These are phyloP conservation scores for Tuber magnatum DNA, from an alignment of 495 filamentous ascomycete species.

Conservation along the genomic window DNA sequence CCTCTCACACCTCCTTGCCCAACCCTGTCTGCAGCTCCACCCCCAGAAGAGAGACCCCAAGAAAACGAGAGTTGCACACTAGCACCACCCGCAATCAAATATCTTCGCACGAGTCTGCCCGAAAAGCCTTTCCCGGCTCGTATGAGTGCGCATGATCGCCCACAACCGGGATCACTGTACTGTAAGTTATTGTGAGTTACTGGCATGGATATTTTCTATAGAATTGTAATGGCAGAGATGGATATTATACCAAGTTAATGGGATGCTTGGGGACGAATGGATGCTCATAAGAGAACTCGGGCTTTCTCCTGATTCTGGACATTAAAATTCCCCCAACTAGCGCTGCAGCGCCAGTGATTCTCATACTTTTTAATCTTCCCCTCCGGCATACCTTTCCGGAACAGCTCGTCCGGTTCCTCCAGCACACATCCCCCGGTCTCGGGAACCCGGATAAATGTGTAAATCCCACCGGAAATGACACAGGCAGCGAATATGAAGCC, in stretches of 20 bases:
- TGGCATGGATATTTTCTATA: background rate
- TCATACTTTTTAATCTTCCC: slow-evolving; percentile 41
- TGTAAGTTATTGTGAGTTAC: background rate
- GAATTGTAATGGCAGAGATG: background rate
- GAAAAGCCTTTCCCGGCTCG: background rate
- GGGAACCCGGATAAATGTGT: slow-evolving; percentile 28
- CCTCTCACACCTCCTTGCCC: background rate
- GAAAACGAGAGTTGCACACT: too few relatives aligned
- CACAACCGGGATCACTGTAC: background rate
- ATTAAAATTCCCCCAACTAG: background rate
- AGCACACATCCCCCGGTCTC: slow-evolving; percentile 33
- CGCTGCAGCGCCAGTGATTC: slow-evolving; percentile 26
- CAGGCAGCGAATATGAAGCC: slow-evolving; percentile 36
- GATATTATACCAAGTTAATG: background rate
- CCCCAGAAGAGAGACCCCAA: too few relatives aligned
- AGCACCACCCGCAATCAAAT: background rate
- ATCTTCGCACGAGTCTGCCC: background rate
- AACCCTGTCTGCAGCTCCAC: background rate
- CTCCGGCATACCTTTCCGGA: slow-evolving; percentile 40
- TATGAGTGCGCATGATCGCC: background rate
- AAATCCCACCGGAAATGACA: slow-evolving; percentile 19
- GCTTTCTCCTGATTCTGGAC: background rate
- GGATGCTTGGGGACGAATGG: background rate
- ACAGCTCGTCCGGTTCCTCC: slow-evolving; percentile 40
- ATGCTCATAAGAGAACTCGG: background rate